Percentiles rank a stretch among this genome's conserved stretches.
Conservation (phyloP, 371 early-diverging fungal genomes). For the Coemansia sp. region DNA sequence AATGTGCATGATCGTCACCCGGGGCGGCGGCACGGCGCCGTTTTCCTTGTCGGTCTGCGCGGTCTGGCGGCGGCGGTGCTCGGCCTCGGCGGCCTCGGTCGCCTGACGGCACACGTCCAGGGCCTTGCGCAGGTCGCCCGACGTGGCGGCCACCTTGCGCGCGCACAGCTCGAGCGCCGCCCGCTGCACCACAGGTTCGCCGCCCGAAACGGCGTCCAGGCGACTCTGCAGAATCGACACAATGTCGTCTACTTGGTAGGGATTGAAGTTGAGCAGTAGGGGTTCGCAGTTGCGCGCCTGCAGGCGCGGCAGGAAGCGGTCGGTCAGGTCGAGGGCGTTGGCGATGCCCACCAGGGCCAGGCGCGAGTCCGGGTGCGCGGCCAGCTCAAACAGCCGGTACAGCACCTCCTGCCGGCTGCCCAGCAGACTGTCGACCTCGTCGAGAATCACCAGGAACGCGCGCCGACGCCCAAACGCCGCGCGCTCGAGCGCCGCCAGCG, state of each 20-base stretch:
- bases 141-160: slow-evolving; percentile 84
- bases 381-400: slow-evolving; percentile 80
- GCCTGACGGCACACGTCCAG: slow-evolving; percentile 88
- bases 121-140: slow-evolving; percentile 89
- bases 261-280: slow-evolving; percentile 76
- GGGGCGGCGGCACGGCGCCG: slow-evolving; percentile 54
- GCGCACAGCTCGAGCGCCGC: slow-evolving; percentile 89
- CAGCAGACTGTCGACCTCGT: slow-evolving; percentile 88
- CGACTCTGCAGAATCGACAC: slow-evolving; percentile 80
- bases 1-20: slow-evolving; percentile 79
- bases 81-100: slow-evolving; percentile 75
- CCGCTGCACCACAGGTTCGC: slow-evolving; percentile 64
- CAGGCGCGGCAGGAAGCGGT: slow-evolving; percentile 85
- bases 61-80: slow-evolving; percentile 39
- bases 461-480: slow-evolving; percentile 30
- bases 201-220: slow-evolving; percentile 52
- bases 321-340: slow-evolving; percentile 90
- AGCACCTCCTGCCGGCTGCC: slow-evolving; percentile 80
- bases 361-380: slow-evolving; percentile 63
- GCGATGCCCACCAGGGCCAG: slow-evolving; percentile 91
- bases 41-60: slow-evolving; percentile 36
- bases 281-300: slow-evolving; percentile 82
- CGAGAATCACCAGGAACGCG: slow-evolving; percentile 76
- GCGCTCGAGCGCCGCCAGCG: slow-evolving; percentile 51
- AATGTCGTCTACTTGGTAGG: slow-evolving; percentile 82